Evolutionary conservation across 108 stramenopile species (phyloP), one percentile per base, ranked within the genome.

Genomic region (Stephanodiscus minutulus): DNA sequence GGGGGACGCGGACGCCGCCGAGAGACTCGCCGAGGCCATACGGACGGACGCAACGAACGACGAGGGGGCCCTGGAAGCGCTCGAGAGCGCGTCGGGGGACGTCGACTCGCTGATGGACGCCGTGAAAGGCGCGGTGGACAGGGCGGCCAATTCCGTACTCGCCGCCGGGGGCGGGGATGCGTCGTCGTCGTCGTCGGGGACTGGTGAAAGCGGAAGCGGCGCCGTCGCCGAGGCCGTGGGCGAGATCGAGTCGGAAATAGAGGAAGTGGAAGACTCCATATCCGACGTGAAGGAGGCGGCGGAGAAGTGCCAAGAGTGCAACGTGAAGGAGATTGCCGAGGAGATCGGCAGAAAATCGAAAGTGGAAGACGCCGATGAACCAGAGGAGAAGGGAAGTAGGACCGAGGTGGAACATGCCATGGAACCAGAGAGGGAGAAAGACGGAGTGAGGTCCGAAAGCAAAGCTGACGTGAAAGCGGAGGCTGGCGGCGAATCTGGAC

Each of bases 21-120:
- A 58, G 28, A 25, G 41, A 35, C 46, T 65, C n/a, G 64, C 64
- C 20, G 27, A 65, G 36, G 64, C 64, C 9, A 65, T 65, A 18
- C 28, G 36, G 35, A 18, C 9, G 33, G 61, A 61, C 36, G 3
- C 33, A 3, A 2, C 22, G 9, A 61, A 61, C 22, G 61, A 61
- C 22, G 20, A 61, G 22, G 61, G 36, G 29, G 61, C 61, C 4
- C 36, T 61, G 33, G 61, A 39, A 3, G 61, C 22, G 10, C 33
- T 61, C 4, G 61, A 61, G 36, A 20, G 28, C 35, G 12, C 5
- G 11, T 61, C 61, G 43, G 20, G 18, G 43, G 61, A 61, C 31
- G 61, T 61, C 4, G 36, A 61, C 29, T 39, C 37, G 2, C 29
- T 61, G 37, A 20, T 61, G 2, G 61, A 61, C 21, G 37, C 61